phyloP scores from a whole-genome alignment of 345 rosid genomes.

The Trapa incisa region DNA sequence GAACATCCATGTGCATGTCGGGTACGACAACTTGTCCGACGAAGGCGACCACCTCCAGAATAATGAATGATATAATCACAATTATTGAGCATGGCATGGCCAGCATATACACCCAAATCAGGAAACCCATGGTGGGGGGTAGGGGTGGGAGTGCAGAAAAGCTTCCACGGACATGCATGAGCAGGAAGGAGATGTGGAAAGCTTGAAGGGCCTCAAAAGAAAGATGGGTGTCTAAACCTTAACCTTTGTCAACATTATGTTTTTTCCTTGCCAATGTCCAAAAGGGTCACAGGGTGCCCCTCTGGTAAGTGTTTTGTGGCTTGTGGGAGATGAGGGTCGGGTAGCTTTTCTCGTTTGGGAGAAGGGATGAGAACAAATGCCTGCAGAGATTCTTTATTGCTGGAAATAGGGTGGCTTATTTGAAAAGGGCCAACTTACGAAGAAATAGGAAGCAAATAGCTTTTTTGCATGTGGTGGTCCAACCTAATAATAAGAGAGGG shows the following conservation, averaged over 20 bases:
- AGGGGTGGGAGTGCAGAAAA: not conserved
- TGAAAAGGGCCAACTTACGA: not conserved
- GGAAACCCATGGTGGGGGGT: slow-evolving; percentile 19
- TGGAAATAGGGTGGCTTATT: not conserved
- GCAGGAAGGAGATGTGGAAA: not conserved
- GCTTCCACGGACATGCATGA: not conserved
- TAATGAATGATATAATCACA: not conserved
- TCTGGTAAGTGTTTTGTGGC: not conserved
- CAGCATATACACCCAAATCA: slow-evolving; percentile 13
- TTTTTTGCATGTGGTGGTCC: slow-evolving; percentile 1
- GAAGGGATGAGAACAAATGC: slow-evolving; percentile 15
- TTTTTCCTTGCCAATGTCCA: not conserved
- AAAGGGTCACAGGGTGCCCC: not conserved
- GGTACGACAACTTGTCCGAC: not conserved
- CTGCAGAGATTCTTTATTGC: slow-evolving; percentile 39
- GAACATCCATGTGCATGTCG: not conserved
- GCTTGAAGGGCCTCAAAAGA: not conserved
- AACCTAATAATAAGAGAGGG: not conserved
- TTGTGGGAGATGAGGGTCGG: not conserved
- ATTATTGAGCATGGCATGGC: not conserved
- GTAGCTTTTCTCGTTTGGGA: slow-evolving; percentile 5
- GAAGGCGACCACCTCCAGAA: not conserved
- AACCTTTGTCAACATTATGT: not conserved
- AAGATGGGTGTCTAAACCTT: slow-evolving; percentile 3
- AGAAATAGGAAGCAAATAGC: not conserved